Evolutionary conservation across 139 green algal species (phyloP).

Genomic region (Picochlorum sp.): DNA sequence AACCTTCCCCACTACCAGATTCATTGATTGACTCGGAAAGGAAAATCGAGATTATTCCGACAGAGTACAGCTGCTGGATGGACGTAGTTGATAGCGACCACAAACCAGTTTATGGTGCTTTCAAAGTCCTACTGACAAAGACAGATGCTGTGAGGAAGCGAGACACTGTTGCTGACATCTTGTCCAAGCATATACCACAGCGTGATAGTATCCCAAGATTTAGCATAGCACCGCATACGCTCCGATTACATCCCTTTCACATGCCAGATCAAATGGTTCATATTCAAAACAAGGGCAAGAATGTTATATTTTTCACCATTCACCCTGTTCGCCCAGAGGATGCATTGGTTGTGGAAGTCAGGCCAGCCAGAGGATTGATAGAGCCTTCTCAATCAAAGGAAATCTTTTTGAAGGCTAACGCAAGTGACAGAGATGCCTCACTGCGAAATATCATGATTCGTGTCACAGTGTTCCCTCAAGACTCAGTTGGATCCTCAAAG

Average conservation of each 20-base stretch:
- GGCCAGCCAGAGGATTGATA: not conserved
- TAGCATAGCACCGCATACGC: slow-evolving; percentile 6
- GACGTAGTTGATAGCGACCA: slow-evolving; percentile 84
- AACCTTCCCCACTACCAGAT: not conserved
- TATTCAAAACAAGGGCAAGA: slow-evolving; percentile 20
- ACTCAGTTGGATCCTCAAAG: too few species aligned
- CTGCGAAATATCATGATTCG: too few species aligned
- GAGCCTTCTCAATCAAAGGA: not conserved
- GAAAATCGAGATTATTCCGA: slow-evolving; percentile 12
- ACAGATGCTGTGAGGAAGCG: slow-evolving; percentile 25
- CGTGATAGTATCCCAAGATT: not conserved
- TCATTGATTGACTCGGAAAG: not conserved
- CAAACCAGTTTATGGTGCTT: slow-evolving; percentile 63
- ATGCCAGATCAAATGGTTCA: slow-evolving; percentile 14
- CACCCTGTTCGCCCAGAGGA: not conserved
- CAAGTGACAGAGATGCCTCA: not conserved
- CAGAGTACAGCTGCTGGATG: slow-evolving; percentile 51
- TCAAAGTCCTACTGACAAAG: slow-evolving; percentile 29
- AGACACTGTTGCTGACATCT: slow-evolving; percentile 17
- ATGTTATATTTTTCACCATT: slow-evolving; percentile 9
- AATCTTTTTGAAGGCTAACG: not conserved
- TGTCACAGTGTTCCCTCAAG: too few species aligned
- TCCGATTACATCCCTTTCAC: slow-evolving; percentile 11
- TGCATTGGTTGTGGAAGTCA: not conserved
- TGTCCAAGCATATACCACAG: not conserved